Evolutionary conservation across 225 moss, liverwort and hornwort genomes (phyloP).

Genomic region (Takakia lepidozioides): DNA sequence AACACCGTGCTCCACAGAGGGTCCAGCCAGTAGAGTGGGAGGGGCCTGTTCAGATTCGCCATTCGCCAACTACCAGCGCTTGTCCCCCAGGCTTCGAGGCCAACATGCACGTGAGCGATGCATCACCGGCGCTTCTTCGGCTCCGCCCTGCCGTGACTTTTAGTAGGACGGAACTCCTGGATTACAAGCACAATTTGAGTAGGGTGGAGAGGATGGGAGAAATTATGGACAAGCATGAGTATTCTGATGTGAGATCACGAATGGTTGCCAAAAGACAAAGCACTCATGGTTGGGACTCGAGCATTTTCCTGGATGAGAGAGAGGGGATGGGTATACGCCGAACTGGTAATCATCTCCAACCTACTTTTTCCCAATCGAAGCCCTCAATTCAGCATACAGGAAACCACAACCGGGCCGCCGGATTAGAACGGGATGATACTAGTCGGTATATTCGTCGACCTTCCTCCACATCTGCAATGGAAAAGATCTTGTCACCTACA

Average conservation of each 20-base stretch:
- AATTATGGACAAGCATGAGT: too few species aligned
- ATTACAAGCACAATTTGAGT: background rate
- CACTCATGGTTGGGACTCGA: too few species aligned
- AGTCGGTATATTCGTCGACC: conserved; percentile 5
- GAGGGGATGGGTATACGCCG: conserved; percentile 4
- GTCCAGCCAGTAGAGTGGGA: conserved; percentile 6
- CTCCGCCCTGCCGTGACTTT: conserved; percentile 6
- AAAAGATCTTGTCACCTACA: background rate
- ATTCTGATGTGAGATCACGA: too few species aligned
- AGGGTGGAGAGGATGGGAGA: too few species aligned
- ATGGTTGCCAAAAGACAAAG: too few species aligned
- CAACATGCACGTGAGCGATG: conserved; percentile 3
- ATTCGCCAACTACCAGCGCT: background rate
- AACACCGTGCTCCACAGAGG: conserved; percentile 5
- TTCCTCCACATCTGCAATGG: background rate
- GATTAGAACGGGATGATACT: conserved; percentile 2
- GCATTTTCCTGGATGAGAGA: background rate
- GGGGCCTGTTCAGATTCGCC: background rate
- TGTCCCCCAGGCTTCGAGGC: conserved; percentile 18
- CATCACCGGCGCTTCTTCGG: background rate
- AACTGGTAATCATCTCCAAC: conserved; percentile 1
- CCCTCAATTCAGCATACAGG: background rate
- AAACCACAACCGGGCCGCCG: conserved; percentile 1
- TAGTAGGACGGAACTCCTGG: background rate
- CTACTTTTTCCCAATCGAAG: background rate